Percentiles rank a stretch among this genome's conserved stretches.
phyloP scores from a whole-genome alignment of 192 early-diverging fungal species.

The Spizellomyces punctatus region DNA sequence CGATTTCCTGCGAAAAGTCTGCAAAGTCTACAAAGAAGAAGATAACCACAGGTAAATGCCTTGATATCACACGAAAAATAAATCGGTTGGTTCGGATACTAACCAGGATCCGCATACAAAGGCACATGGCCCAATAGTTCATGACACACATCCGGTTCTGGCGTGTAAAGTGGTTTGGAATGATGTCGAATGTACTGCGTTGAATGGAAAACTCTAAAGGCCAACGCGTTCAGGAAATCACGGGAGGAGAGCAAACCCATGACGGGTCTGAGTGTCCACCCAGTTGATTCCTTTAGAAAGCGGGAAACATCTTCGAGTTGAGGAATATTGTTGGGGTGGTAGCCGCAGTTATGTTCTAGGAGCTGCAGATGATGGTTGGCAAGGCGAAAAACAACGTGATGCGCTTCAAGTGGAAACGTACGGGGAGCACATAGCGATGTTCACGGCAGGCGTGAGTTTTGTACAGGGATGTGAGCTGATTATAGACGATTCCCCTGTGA shows the following conservation, averaged over 20 bases:
- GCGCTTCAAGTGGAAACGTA: not conserved
- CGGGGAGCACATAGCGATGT: conserved; percentile 85
- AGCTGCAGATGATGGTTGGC: conserved; percentile 37
- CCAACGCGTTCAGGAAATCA: conserved; percentile 95
- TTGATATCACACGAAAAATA: not conserved
- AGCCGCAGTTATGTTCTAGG: conserved; percentile 88
- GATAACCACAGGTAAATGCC: too few relatives aligned
- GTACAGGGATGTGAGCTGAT: conserved; percentile 74
- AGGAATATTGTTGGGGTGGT: conserved; percentile 81
- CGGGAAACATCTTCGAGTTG: conserved; percentile 86
- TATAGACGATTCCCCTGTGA: conserved; percentile 54
- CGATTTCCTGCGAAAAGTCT: conserved; percentile 83
- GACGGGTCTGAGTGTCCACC: conserved; percentile 91
- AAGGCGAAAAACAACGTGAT: not conserved
- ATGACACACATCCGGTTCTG: conserved; percentile 93
- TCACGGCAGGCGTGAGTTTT: conserved; percentile 89
- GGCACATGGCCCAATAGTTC: conserved; percentile 92
- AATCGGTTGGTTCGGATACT: conserved; percentile 42
- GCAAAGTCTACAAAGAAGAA: conserved; percentile 78
- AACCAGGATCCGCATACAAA: conserved; percentile 53
- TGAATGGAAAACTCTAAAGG: conserved; percentile 95
- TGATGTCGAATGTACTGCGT: conserved; percentile 98
- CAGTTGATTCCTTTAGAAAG: conserved; percentile 93
- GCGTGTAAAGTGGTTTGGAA: conserved; percentile 89
- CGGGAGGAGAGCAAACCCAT: conserved; percentile 87